Percentiles rank a stretch among this genome's conserved stretches.
Evolutionary conservation across 1,139 yeast genomes (phyloP).

Genomic region (Saccharomyces hybrid): DNA sequence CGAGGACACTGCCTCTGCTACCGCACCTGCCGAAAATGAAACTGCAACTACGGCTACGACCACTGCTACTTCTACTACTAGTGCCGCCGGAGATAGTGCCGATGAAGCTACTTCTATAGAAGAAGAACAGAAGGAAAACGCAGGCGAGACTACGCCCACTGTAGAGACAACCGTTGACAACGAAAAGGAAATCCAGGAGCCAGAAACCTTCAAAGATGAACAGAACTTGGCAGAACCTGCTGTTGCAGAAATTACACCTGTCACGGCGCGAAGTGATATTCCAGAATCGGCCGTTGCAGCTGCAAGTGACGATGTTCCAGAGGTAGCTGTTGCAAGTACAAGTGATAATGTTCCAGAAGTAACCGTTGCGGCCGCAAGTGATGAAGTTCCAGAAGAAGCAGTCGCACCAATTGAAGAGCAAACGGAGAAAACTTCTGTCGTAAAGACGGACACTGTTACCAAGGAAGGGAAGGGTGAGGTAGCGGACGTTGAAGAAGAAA

Average conservation of each 20-base stretch:
- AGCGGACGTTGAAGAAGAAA: background rate
- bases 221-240: background rate
- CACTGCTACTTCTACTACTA: too few species aligned
- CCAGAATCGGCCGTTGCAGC: too few species aligned
- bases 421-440: background rate
- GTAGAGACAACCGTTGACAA: background rate
- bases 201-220: background rate
- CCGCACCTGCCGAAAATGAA: conserved; percentile 2
- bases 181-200: background rate
- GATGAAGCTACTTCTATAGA: background rate
- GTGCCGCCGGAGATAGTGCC: background rate
- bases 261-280: too few species aligned
- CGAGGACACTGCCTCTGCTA: background rate
- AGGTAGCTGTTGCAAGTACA: too few species aligned
- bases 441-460: background rate
- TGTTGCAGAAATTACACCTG: too few species aligned
- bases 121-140: background rate
- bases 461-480: background rate
- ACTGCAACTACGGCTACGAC: too few species aligned
- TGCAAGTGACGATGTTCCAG: too few species aligned
- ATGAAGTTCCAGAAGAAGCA: too few species aligned
- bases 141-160: background rate
- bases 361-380: too few species aligned
- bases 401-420: background rate
- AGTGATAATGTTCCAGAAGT: conserved; percentile 2